Evolutionary conservation across 805 yeast genomes (phyloP), one percentile per base, ranked within the genome.

Genomic region (Candida pseudoglaebosa): DNA sequence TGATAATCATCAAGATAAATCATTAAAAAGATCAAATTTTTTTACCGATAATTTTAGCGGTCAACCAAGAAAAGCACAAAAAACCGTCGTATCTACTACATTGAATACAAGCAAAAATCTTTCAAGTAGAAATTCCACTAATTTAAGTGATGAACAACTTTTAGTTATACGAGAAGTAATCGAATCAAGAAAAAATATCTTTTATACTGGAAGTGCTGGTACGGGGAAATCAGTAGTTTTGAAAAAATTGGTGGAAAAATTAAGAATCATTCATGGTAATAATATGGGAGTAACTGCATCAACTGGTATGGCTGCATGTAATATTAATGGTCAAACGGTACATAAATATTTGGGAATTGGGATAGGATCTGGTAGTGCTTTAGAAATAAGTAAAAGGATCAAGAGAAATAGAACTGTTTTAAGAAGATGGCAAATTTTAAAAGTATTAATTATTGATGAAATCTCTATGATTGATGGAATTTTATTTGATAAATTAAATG

Each of bases 291-390:
- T 93, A 3, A 88, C 98, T 0, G 99, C 99, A 0, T 85, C 96
- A 0, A 93, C 99, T 0, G 99, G 99, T 1, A 66, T 93, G 44
- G 99, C 99, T 0, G 99, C 97, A 0, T 83, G 88, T 30, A 88
- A 89, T 51, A 84, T 93, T 49, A 95, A 95, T 2, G 99, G 99
- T 17, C 77, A 75, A 21, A 93, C 99, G 0, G 68, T 93, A 20
- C 95, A 91, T 58, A 72, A 84, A 52, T 88, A 82, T 64, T 77
- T 95, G 0, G 95, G 95, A 1, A 76, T 89, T 38, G 98, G 98
- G 0, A 59, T 89, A 1, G 96, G 93, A 2, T 62, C 62, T 32
- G 86, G 74, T 5, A 49, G 69, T 2, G 73, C 62, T 0, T 64
- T 63, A 0, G 58, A 60, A 12, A 57, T 87, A 31, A 66, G 75